Evolutionary conservation across 1,139 yeast genomes (phyloP).

Genomic region (Suhomyces kunorum): DNA sequence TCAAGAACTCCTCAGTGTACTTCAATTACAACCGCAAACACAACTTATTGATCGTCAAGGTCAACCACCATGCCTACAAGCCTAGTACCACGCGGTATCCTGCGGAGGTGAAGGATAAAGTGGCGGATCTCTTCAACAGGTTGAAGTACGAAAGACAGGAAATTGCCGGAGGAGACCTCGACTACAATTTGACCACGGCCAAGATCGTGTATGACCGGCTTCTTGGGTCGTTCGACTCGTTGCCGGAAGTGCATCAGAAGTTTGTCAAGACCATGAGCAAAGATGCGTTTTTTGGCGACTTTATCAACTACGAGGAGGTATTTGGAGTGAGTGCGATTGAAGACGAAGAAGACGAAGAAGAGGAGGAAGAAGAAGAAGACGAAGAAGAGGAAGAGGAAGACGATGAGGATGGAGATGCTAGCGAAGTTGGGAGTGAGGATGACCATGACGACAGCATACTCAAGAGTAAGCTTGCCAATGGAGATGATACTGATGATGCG

Average conservation of each 20-base stretch:
- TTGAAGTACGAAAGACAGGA: slow-evolving; percentile 20
- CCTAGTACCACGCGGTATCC: slow-evolving; percentile 21
- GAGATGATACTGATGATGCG: slow-evolving; percentile 18
- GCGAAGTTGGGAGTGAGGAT: slow-evolving; percentile 18
- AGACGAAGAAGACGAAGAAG: slow-evolving; percentile 7
- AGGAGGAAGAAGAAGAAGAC: slow-evolving; percentile 11
- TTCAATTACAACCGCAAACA: slow-evolving; percentile 28
- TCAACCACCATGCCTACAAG: slow-evolving; percentile 24
- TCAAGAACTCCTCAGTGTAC: slow-evolving; percentile 31
- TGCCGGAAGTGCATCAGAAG: slow-evolving; percentile 24
- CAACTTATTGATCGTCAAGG: slow-evolving; percentile 32
- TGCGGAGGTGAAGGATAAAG: slow-evolving; percentile 15
- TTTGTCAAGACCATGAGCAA: slow-evolving; percentile 26
- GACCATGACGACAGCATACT: slow-evolving; percentile 13
- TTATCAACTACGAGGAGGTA: slow-evolving; percentile 29
- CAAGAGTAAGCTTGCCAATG: slow-evolving; percentile 12
- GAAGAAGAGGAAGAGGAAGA: slow-evolving; percentile 15
- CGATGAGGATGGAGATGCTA: slow-evolving; percentile 15
- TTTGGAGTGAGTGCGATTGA: slow-evolving; percentile 12
- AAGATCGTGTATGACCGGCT: slow-evolving; percentile 31
- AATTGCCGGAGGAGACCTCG: slow-evolving; percentile 17
- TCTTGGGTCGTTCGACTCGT: slow-evolving; percentile 19
- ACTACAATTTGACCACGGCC: slow-evolving; percentile 30
- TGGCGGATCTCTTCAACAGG: slow-evolving; percentile 20
- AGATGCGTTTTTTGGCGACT: slow-evolving; percentile 36